A percentile compares a stretch with the other conserved stretches of the same genome.
Conservation (phyloP, 2,329 filamentous ascomycete species). For the Apiospora rasikravindrae region DNA sequence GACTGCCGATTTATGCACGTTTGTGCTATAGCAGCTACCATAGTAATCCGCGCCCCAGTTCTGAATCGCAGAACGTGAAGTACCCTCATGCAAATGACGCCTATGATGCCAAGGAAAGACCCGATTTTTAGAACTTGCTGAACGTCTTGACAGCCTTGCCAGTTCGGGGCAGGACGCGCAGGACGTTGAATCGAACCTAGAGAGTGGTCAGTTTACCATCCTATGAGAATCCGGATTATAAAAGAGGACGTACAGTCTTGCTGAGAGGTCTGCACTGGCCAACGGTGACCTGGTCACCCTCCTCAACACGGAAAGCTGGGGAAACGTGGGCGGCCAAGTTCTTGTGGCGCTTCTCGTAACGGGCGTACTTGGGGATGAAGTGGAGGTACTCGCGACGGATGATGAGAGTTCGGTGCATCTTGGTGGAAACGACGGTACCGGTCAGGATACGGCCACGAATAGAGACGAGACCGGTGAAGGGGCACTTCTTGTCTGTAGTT, state of each 20-base stretch:
- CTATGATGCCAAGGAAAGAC: conserved; percentile 57
- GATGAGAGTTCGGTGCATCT: conserved; percentile 99
- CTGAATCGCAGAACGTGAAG: conserved; percentile 45
- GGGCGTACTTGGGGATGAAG: conserved; percentile 99
- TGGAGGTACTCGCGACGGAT: conserved; percentile 99
- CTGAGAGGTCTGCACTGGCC: conserved; percentile 98
- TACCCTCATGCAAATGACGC: conserved; percentile 56
- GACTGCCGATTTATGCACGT: conserved; percentile 39
- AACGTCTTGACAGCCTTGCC: conserved; percentile 98
- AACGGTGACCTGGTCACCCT: conserved; percentile 99
- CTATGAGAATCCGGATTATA: conserved; percentile 6
- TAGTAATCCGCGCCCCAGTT: conserved; percentile 39
- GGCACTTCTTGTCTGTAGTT: conserved; percentile 98
- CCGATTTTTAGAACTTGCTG: conserved; percentile 87
- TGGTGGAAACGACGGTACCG: conserved; percentile 98
- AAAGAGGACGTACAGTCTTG: conserved; percentile 86
- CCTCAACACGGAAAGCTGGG: conserved; percentile 99
- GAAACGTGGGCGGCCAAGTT: conserved; percentile 99
- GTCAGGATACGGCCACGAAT: conserved; percentile 99
- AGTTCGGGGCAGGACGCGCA: conserved; percentile 96
- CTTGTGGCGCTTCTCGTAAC: conserved; percentile 99
- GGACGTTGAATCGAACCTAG: conserved; percentile 98
- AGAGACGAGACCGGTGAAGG: conserved; percentile 98
- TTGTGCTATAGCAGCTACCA: conserved; percentile 40
- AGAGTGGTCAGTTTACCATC: conserved; percentile 15